Conservation (phyloP, 2,329 filamentous ascomycete genomes). For the Phaeosphaeria sp. region DNA sequence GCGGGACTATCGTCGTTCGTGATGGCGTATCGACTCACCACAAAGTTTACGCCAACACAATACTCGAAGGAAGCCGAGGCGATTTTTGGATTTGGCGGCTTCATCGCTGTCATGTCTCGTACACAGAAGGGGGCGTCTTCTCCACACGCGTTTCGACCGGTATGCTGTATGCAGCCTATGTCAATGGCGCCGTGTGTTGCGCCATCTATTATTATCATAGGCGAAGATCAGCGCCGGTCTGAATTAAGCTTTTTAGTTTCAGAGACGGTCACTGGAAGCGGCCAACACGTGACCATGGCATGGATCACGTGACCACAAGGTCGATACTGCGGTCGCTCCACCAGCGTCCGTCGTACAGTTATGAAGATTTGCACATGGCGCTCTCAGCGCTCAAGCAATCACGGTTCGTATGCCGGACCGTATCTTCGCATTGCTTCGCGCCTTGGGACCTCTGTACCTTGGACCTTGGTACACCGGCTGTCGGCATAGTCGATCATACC, state of each 20-base stretch:
- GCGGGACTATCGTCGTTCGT: conserved; percentile 8
- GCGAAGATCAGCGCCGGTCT: conserved; percentile 9
- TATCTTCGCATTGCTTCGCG: neutral
- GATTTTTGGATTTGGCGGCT: neutral
- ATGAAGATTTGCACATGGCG: neutral
- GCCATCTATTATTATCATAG: conserved; percentile 13
- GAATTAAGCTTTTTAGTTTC: conserved; percentile 11
- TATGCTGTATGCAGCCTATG: conserved; percentile 1
- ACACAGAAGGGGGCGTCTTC: conserved; percentile 5
- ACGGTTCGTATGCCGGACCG: neutral
- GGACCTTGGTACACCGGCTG: conserved; percentile 4
- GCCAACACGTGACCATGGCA: neutral
- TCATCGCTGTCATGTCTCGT: conserved; percentile 6
- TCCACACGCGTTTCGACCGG: conserved; percentile 9
- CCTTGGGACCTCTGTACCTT: neutral
- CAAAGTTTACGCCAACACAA: conserved; percentile 13
- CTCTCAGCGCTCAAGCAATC: neutral
- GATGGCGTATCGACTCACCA: conserved; percentile 15
- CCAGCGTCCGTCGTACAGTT: neutral
- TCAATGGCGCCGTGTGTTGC: conserved; percentile 6
- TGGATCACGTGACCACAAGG: conserved; percentile 1
- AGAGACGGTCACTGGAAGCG: neutral
- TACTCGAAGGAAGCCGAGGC: neutral
- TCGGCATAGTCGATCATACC: conserved; percentile 15
- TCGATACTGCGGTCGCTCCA: conserved; percentile 9